Evolutionary conservation across 345 rosid species (phyloP).

Genomic region (Psidium friedrichsthalianum): DNA sequence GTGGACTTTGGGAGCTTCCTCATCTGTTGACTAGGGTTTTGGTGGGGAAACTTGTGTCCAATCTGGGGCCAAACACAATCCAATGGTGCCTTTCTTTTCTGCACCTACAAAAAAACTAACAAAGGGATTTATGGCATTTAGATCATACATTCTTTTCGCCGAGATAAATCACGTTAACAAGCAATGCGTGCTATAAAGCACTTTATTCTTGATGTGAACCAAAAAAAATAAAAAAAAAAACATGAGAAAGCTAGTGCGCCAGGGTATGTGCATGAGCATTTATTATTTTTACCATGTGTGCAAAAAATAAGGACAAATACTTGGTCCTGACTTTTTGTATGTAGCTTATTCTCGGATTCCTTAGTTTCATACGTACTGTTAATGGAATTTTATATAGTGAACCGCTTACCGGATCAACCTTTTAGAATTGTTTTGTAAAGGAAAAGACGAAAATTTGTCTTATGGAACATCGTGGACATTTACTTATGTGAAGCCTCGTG

Average conservation of each 20-base stretch:
- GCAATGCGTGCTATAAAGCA: background rate
- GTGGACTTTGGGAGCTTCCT: background rate
- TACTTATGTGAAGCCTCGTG: background rate
- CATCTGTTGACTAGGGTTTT: background rate
- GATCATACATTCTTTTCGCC: background rate
- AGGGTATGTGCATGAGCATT: background rate
- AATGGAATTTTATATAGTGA: background rate
- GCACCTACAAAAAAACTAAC: background rate
- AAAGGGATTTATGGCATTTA: rapidly evolving
- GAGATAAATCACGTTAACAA: background rate
- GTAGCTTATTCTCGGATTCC: background rate
- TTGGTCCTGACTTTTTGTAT: background rate
- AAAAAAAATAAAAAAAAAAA: background rate
- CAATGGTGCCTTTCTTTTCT: background rate
- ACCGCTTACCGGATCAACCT: background rate
- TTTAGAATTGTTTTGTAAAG: background rate
- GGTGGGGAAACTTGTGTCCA: background rate
- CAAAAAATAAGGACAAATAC: background rate
- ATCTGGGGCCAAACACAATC: background rate
- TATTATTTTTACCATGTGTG: background rate
- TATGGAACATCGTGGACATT: background rate
- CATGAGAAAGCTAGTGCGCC: no score
- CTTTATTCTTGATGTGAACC: background rate
- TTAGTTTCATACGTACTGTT: background rate
- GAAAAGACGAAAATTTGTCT: background rate